Base-by-base conservation (phyloP, 768 basidiomycete genomes). In the Hortiboletus campestris region DNA sequence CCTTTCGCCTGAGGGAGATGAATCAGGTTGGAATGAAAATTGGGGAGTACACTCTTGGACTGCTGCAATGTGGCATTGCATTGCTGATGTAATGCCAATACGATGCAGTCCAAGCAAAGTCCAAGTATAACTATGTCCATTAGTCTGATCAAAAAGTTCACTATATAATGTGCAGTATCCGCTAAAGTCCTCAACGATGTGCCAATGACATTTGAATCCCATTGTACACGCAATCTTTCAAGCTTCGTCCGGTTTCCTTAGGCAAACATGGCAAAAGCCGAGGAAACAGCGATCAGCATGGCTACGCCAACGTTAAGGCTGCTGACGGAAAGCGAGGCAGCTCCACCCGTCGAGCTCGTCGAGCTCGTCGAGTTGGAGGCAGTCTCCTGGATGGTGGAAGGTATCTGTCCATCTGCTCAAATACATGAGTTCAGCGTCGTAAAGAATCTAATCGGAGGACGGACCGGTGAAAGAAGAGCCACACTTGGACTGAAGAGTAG, bases 401-500 rank as follows among this genome's bases (percentile, higher is more conserved):
- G 72, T 39, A 62, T 66, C 46, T 68, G 63, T 25, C 72, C 71
- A 40, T 72, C 72, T 74, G 32, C 14, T 45, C 45, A 32, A 57
- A 36, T n/a, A 13, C 7, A 16, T 65, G 29, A 64, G 53, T 39
- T 9, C 11, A 32, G 12, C 3, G 17, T 34, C 20, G 22, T 10
- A 39, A 2, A 39, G 9, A 38, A 19, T 17, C 16, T 0, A 19
- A 19, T n/a, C 11, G 12, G n/a, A 46, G 45, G 7, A 68, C 78
- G 55, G 65, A 85, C 84, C 73, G 44, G 73, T 79, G 69, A 85
- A 86, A 13, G 71, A 69, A 41, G 80, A 62, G 13, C 84, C 84
- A 58, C 85, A 86, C 8, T 56, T 22, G 17, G 57, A 47, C 55
- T 70, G 70, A 4, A 79, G 4, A 2, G 63, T 48, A 8, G 75